A percentile compares a stretch with the other conserved stretches of the same genome.
phyloP scores from a whole-genome alignment of 495 filamentous ascomycete species.

The Aspergillus bertholletiae region DNA sequence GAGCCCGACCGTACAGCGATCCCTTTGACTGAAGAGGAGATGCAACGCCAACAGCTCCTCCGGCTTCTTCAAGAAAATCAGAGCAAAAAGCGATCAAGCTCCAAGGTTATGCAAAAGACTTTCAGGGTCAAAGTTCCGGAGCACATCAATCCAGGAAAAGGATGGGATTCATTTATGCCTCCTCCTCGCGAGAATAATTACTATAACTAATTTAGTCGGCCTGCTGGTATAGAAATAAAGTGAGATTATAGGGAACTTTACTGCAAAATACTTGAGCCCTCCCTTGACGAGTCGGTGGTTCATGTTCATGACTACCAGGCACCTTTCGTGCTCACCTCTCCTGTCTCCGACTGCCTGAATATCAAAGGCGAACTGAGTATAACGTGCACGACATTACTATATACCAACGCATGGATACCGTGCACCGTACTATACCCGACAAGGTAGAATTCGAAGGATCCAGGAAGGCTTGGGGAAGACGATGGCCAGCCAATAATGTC shows the following conservation, averaged over 20 bases:
- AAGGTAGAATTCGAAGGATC: neutral
- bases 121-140: slow-evolving; percentile 30
- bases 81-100: slow-evolving; percentile 14
- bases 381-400: no score
- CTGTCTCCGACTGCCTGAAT: no score
- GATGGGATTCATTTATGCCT: slow-evolving; percentile 11
- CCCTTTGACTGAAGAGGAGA: slow-evolving; percentile 33
- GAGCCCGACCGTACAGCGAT: slow-evolving; percentile 14
- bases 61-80: slow-evolving; percentile 25
- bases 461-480: neutral
- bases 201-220: neutral
- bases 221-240: neutral
- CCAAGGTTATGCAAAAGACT: slow-evolving; percentile 27
- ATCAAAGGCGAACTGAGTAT: no score
- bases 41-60: slow-evolving; percentile 36
- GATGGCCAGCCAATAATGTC: neutral
- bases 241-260: neutral
- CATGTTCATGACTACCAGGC: no score
- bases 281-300: no score
- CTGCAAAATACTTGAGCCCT: no score
- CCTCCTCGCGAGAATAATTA: slow-evolving; percentile 2
- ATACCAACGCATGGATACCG: no score
- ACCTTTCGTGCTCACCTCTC: no score
- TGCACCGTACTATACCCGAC: no score
- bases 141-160: slow-evolving; percentile 10